Base-by-base conservation (phyloP, 768 basidiomycete species). In the Mrakia blollopis region DNA sequence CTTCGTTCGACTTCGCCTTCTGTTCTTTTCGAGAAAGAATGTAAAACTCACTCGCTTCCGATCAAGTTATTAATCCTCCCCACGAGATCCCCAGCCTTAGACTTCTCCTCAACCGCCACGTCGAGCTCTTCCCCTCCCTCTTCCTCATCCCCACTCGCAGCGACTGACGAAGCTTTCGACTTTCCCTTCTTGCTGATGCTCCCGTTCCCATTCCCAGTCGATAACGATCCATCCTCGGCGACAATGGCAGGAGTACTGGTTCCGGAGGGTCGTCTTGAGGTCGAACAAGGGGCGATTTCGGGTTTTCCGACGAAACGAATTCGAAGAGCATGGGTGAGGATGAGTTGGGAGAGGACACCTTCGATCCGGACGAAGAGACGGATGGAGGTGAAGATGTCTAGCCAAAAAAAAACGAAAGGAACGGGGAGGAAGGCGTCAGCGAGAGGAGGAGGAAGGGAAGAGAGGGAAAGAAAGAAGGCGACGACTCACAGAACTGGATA, bases 281-380 rank as follows among this genome's bases (percentile, higher is more conserved):
- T 8, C 57, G 57, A 28, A 7, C 57, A n/a, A 57, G 57, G 10
- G 14, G 57, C 57, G 57, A 57, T n/a, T n/a, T 57, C 79, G 61
- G 80, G 67, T 57, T 86, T 87, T n/a, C 88, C 86, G 74, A 87
- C 88, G 83, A 90, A 85, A 37, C 90, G 86, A 62, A 91, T 88
- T 41, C 89, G 86, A 10, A 93, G 85, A 25, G 93, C 41, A 80
- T 93, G 92, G 57, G 91, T 91, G 84, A 94, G 94, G 81, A 94
- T 89, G 9, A 94, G 84, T 79, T 88, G 87, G 35, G 87, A 87
- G 79, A 88, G 79, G 78, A 90, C 82, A 50, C 84, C 86, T 80
- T 91, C 88, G 8, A 83, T 79, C 4, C 86, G 87, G 14, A 88
- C 87, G n/a, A 87, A 79, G 10, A 84, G 82, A 7, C 87, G 84